Conservation (phyloP, 352 stramenopile genomes). For the Nothophytophthora sp. region DNA sequence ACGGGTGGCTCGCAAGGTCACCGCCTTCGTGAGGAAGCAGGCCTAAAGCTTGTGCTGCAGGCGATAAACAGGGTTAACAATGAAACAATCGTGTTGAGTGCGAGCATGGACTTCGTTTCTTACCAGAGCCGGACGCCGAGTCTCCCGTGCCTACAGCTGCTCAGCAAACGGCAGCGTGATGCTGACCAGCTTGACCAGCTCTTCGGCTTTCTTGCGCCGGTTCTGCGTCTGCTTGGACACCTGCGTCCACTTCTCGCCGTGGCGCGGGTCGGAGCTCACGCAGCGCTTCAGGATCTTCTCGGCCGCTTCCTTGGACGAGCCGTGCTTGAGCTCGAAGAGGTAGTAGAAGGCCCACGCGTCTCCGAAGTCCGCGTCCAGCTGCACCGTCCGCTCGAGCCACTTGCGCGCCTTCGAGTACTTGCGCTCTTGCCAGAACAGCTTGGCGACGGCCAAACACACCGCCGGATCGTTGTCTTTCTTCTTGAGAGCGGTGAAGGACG, state of each 20-base stretch:
- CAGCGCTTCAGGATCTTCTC: conserved; percentile 89
- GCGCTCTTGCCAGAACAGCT: conserved; percentile 96
- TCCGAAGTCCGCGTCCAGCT: conserved; percentile 95
- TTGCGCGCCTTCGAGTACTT: conserved; percentile 97
- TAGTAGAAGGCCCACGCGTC: conserved; percentile 99
- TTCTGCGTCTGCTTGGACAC: conserved; percentile 94
- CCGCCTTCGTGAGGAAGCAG: conserved; percentile 65
- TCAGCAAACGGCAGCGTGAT: conserved; percentile 72
- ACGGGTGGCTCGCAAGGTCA: conserved; percentile 47
- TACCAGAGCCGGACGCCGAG: conserved; percentile 16
- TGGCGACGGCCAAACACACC: conserved; percentile 97
- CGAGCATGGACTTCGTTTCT: conserved; percentile 13
- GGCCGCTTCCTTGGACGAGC: conserved; percentile 65
- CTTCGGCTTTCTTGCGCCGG: conserved; percentile 71
- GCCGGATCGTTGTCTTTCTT: conserved; percentile 96
- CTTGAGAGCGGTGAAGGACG: conserved; percentile 96
- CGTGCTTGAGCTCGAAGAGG: conserved; percentile 95
- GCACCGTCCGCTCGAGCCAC: conserved; percentile 97
- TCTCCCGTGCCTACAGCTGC: conserved; percentile 27
- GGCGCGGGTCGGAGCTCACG: conserved; percentile 91
- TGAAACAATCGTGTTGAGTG: conserved; percentile 24
- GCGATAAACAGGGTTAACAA: conserved; percentile 22
- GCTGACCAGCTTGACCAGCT: conserved; percentile 82
- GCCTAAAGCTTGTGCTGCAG: conserved; percentile 26
- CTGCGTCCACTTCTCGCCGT: conserved; percentile 95